Conservation (phyloP, 495 filamentous ascomycete species). For the Penicillium dipodomyicola region DNA sequence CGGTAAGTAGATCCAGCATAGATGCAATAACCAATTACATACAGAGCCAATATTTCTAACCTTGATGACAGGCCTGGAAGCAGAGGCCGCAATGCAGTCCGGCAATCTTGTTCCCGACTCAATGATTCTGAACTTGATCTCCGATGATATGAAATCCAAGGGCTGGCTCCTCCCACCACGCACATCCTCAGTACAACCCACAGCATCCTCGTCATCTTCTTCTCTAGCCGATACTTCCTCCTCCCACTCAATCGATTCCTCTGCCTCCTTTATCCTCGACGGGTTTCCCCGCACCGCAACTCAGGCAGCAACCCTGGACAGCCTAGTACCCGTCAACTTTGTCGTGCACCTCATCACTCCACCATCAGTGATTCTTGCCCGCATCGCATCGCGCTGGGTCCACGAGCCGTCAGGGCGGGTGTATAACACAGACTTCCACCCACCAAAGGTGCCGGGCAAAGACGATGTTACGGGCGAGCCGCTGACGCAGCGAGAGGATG, state of each 20-base stretch:
- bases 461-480: constrained; percentile 92
- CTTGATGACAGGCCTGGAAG: constrained; percentile 69
- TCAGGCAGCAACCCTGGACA: constrained; percentile 75
- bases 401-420: constrained; percentile 88
- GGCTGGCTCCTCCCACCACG: constrained; percentile 65
- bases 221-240: constrained; percentile 10
- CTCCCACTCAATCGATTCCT: constrained; percentile 60
- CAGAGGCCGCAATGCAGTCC: constrained; percentile 78
- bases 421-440: constrained; percentile 92
- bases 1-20: constrained; percentile 52
- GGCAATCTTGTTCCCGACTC: constrained; percentile 84
- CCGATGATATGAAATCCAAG: constrained; percentile 75
- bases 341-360: constrained; percentile 60
- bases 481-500: constrained; percentile 78
- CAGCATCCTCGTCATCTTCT: constrained; percentile 14
- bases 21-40: neutral
- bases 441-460: constrained; percentile 72
- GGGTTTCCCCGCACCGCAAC: constrained; percentile 87
- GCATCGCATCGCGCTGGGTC: constrained; percentile 89
- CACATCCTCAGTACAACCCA: constrained; percentile 17
- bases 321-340: constrained; percentile 84
- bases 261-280: constrained; percentile 90
- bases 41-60: constrained; percentile 1
- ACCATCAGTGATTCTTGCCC: constrained; percentile 74
- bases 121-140: constrained; percentile 88